A percentile compares a stretch with the other conserved stretches of the same genome.
Evolutionary conservation across 352 stramenopile species (phyloP).

Genomic region (Phytophthora idaei): DNA sequence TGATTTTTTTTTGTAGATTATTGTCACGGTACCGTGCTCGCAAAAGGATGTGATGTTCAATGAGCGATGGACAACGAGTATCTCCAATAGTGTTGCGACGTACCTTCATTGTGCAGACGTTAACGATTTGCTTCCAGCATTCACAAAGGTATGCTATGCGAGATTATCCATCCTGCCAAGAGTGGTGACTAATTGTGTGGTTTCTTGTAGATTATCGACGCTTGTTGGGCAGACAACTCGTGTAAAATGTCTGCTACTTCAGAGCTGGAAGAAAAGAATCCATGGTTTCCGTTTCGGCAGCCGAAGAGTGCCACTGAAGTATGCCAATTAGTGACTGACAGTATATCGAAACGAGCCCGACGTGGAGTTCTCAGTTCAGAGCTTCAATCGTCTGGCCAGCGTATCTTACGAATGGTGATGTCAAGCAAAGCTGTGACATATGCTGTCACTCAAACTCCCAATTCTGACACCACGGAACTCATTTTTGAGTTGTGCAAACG

Average conservation of each 20-base stretch:
- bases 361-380: not conserved
- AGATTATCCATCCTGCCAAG: not conserved
- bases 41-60: conserved; percentile 5
- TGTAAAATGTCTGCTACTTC: not conserved
- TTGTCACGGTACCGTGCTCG: conserved; percentile 9
- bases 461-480: not conserved
- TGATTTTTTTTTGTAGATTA: conserved; percentile 14
- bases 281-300: conserved; percentile 63
- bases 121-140: conserved; percentile 9
- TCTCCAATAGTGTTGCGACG: conserved; percentile 20
- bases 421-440: conserved; percentile 14
- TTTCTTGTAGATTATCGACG: conserved; percentile 15
- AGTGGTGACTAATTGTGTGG: not conserved
- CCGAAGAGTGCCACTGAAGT: conserved; percentile 14
- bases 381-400: not conserved
- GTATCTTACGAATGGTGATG: conserved; percentile 21
- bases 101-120: conserved; percentile 23
- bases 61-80: conserved; percentile 12
- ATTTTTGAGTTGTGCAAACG: conserved; percentile 23
- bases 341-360: conserved; percentile 14
- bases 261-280: conserved; percentile 13
- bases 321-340: conserved; percentile 32
- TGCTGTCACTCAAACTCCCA: not conserved
- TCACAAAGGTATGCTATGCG: conserved; percentile 19
- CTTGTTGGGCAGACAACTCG: conserved; percentile 12